phyloP scores from a whole-genome alignment of 768 basidiomycete genomes.

The Kwoniella shandongensis region DNA sequence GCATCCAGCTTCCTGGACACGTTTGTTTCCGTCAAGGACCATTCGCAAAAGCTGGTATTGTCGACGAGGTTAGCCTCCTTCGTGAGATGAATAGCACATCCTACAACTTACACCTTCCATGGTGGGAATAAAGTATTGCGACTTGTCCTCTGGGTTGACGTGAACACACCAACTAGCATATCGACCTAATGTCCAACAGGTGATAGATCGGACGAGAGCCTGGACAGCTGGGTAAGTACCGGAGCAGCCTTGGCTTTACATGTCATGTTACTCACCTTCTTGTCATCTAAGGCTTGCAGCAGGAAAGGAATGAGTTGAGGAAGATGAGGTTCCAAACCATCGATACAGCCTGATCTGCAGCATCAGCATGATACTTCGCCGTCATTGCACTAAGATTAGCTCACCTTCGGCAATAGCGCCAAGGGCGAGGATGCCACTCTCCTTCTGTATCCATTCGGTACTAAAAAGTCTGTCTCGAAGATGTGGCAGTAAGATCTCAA shows the following conservation, averaged over 20 bases:
- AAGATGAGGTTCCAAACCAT: conserved; percentile 89
- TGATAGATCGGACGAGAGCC: conserved; percentile 96
- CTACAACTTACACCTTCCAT: conserved; percentile 83
- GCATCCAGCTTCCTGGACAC: conserved; percentile 98
- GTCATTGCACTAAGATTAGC: conserved; percentile 28
- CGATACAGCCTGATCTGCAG: conserved; percentile 75
- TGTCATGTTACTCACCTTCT: conserved; percentile 65
- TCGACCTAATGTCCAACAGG: conserved; percentile 98
- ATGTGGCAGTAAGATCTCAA: conserved; percentile 82
- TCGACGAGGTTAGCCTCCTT: neutral
- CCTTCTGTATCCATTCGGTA: conserved; percentile 85
- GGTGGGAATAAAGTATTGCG: conserved; percentile 87
- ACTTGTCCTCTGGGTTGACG: conserved; percentile 78
- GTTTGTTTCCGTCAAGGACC: conserved; percentile 97
- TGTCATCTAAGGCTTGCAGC: conserved; percentile 82
- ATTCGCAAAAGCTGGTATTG: conserved; percentile 95
- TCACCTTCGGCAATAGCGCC: conserved; percentile 98
- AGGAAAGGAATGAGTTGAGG: conserved; percentile 91
- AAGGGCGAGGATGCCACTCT: conserved; percentile 91
- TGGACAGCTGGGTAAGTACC: conserved; percentile 49
- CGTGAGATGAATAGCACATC: neutral
- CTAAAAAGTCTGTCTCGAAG: conserved; percentile 94
- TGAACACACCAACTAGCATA: conserved; percentile 92
- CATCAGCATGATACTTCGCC: conserved; percentile 5
- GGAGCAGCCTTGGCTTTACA: no score